Evolutionary conservation across 768 basidiomycete species (phyloP), one percentile per base, ranked within the genome.

Genomic region (Rhodotorula sphaerocarpa): DNA sequence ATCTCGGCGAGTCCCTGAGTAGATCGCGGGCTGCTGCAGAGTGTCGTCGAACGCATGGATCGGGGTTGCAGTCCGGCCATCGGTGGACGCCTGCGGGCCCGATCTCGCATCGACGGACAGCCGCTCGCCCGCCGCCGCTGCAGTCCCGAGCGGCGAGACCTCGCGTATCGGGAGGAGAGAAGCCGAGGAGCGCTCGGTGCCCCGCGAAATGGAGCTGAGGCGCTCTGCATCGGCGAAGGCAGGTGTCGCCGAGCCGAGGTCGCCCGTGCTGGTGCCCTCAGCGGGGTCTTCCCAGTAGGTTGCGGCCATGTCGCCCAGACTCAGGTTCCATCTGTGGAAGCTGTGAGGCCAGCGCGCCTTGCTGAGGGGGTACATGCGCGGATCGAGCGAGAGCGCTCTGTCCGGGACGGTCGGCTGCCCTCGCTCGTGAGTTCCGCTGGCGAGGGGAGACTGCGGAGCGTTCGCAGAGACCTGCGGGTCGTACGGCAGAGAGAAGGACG

Each of bases 291-390:
- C 62, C 11, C 33, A 27, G 33, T 59, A 69, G 4, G 44, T 53
- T 36, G 60, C 64, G 39, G 23, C 28, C 59, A 66, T 39, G 5
- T 30, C 63, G 18, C 63, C 64, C 6, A 65, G 47, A 9, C 46
- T 55, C 15, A 70, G 1, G 30, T 44, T 42, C 48, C 65, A 63
- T 9, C 30, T 44, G 12, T 45, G 47, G n/a, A 66, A 16, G 3
- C 48, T 47, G 1, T 23, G 57, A 1, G 54, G 60, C 61, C 61
- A 63, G 1, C 36, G 28, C 2, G 55, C 64, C 31, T 57, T 45
- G 39, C 61, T 63, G 25, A 70, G 65, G 23, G 68, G 68, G 58
- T 59, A 66, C 30, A 44, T 27, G 55, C 34, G 59, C 14, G 50
- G 54, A 55, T 70, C 58, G 30, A 63, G 55, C 28, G 45, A 14